Evolutionary conservation across 805 yeast genomes (phyloP), one percentile per base, ranked within the genome.

Genomic region (Schizosaccharomyces osmophilus): DNA sequence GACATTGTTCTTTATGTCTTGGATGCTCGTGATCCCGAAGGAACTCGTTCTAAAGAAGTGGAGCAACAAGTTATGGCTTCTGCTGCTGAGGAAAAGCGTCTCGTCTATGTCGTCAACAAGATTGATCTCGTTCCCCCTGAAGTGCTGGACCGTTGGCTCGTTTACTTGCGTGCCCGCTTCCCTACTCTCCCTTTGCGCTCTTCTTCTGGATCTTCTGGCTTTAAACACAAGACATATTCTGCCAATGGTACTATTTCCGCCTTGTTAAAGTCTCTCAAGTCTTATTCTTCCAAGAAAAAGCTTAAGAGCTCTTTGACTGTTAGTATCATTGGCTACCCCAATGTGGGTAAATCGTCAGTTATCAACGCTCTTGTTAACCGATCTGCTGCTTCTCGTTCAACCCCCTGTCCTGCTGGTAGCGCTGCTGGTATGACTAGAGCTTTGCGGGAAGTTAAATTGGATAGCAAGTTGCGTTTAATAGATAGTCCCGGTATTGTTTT

Each of bases 401-500:
- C 79, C 67, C 90, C 89, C 13, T 93, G 97, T 70, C 97, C 98
- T 17, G 94, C 85, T 41, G 98, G 98, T 60, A 94, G 94, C 69
- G 93, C 85, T 74, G 97, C 98, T 2, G 98, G 98, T 70, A 93
- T 93, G 59, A 90, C 98, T 39, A 89, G 96, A 0, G 76, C 90
- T 2, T 75, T 93, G 71, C 81, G 97, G 73, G 94, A 88, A 71
- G 88, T 90, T 63, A 93, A 90, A 74, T 79, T 90, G 64, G 98
- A 90, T 72, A 84, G 82, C 69, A 88, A 88, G 72, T 78, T 90
- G 67, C 87, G 85, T 72, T 78, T 90, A 65, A 77, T 90, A 69
- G 98, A 90, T 73, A 87, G 96, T 62, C 98, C 98, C 61, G 98
- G 98, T 70, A 93, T 90, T 64, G 96, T 93, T 51, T 90, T 93